Evolutionary conservation across 2,329 filamentous ascomycete species (phyloP).

Genomic region (Pseudogymnoascus sp.): DNA sequence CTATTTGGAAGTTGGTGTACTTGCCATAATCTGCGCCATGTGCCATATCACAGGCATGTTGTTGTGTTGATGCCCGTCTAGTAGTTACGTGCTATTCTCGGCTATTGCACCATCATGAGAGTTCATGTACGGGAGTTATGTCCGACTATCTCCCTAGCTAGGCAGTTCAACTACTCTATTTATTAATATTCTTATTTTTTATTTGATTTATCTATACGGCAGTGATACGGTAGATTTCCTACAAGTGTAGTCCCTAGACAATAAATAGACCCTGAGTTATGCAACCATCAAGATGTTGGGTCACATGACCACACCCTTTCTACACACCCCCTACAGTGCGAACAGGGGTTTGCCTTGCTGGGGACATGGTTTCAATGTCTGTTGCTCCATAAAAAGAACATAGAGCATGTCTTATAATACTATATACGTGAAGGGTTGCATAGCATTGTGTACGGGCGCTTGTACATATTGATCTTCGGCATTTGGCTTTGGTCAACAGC

Average conservation of each 20-base stretch:
- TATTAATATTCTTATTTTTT: not conserved
- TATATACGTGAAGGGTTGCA: not conserved
- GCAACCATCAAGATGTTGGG: not conserved
- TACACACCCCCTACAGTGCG: not conserved
- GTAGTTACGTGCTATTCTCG: constrained; percentile 8
- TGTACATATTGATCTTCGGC: not conserved
- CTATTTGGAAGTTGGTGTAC: not conserved
- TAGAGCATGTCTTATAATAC: not conserved
- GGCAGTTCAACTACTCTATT: not conserved
- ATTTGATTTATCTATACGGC: not conserved
- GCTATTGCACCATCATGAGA: constrained; percentile 5
- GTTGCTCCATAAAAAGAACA: constrained; percentile 8
- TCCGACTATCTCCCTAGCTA: not conserved
- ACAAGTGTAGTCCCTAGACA: not conserved
- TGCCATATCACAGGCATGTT: not conserved
- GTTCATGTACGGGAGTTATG: not conserved
- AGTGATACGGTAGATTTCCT: not conserved
- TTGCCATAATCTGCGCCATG: not conserved
- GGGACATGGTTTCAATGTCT: not conserved
- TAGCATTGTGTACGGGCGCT: not conserved
- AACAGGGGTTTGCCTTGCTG: not conserved
- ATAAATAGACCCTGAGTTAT: not conserved
- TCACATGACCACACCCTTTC: not conserved
- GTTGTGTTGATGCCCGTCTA: not conserved
- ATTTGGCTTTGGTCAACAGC: not conserved